Base-by-base conservation (phyloP, 306 rosid species). In the Vachellia pachyceras region DNA sequence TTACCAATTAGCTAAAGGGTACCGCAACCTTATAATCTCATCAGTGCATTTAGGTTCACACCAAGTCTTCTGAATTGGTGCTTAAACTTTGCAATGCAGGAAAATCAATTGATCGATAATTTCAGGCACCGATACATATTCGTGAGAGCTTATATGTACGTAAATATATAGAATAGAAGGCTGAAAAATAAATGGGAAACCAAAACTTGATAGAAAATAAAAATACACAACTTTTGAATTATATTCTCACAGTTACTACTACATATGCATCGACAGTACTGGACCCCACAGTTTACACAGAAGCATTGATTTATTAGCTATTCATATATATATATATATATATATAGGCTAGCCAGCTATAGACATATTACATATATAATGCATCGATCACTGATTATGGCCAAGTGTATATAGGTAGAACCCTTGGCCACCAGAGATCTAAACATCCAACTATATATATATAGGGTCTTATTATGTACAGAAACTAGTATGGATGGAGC, bases 391-490 rank as follows among this genome's bases (percentile, higher is more conserved):
- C 33, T 29, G 33, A 29, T 41, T 11, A 65, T 79, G 64, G 73
- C 86, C 83, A 3, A 45, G 77, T 69, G 12, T 42, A 52, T 50
- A 68, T 49, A 17, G 74, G 58, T 14, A 72, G 54, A 14, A 69
- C 64, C 83, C 76, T 49, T 49, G 25, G 71, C 61, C 75, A 41
- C 67, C 57, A 17, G 29, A 75, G 23, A 42, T 50, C 57, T 3
- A n/a, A 54, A 5, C 25, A 54, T 64, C 58, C 76, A 79, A 76
- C 44, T n/a, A n/a, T n/a, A n/a, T 68, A 79, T 55, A 71, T 37
- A 78, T 80, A 82, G 20, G 77, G 66, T 78, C 84, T 60, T 80
- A 76, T 82, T 82, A 87, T 91, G 86, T 91, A 88, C 92, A 88
- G 82, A 57, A 86, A 81, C 83, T 69, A n/a, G n/a, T 60, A 9